phyloP scores from a whole-genome alignment of 352 stramenopile species.

The Paralagenidium karlingii region DNA sequence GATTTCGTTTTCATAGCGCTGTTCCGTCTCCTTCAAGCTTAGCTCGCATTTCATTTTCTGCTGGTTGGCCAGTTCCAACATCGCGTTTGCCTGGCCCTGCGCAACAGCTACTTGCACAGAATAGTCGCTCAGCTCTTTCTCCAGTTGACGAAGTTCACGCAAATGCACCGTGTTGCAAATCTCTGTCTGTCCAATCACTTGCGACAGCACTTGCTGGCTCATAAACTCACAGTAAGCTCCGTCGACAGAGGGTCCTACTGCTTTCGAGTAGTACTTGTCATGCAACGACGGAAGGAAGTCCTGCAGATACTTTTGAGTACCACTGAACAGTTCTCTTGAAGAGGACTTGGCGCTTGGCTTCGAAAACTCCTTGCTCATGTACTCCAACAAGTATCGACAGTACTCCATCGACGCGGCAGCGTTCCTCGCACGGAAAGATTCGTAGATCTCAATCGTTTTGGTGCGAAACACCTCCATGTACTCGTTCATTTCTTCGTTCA shows the following conservation, averaged over 20 bases:
- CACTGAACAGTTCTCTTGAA: conserved; percentile 57
- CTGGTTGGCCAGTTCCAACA: conserved; percentile 66
- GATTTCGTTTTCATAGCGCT: conserved; percentile 57
- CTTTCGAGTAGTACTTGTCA: conserved; percentile 40
- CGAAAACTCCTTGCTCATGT: conserved; percentile 19
- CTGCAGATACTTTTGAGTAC: conserved; percentile 51
- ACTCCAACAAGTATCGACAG: conserved; percentile 46
- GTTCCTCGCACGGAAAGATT: conserved; percentile 61
- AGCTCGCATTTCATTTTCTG: conserved; percentile 70
- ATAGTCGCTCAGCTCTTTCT: conserved; percentile 72
- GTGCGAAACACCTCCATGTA: conserved; percentile 55
- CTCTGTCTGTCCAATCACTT: conserved; percentile 71
- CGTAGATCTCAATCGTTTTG: conserved; percentile 23
- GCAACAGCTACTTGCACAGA: conserved; percentile 71
- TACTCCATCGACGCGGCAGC: conserved; percentile 74
- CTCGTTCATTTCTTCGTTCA: conserved; percentile 34
- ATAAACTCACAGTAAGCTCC: conserved; percentile 76
- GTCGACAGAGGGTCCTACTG: conserved; percentile 62
- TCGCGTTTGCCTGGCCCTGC: conserved; percentile 65
- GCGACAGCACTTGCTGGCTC: conserved; percentile 51
- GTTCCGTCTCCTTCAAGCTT: conserved; percentile 61
- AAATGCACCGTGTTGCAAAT: conserved; percentile 61
- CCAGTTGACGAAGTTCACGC: conserved; percentile 54
- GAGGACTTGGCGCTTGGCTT: conserved; percentile 32
- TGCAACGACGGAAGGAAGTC: conserved; percentile 31